Base-by-base conservation (phyloP, 164 flowering plant genomes). In the Cinnamomum chago region DNA sequence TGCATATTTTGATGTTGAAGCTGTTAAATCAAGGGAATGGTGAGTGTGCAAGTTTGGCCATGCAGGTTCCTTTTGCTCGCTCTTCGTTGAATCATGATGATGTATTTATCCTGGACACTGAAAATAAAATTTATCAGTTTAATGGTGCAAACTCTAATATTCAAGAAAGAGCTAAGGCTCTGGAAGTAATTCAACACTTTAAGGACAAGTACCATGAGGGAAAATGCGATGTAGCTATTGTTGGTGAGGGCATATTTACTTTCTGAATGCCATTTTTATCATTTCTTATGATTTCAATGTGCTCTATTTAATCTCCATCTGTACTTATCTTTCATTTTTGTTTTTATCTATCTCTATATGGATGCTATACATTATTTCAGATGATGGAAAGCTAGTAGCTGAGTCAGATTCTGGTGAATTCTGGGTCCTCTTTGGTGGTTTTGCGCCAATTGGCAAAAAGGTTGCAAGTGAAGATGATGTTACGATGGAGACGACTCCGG, bases 321-420 rank as follows among this genome's bases (percentile, higher is more conserved):
- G 50, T 50, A 25, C 52, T 55, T 52, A 47, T 50, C 62, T 68
- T 51, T 14, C 6, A 58, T 65, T 23, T 50, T 52, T 67, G 10
- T 17, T 71, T 55, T 52, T 68, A 14, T 51, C 25, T 58, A 5
- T 75, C 33, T 25, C 9, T 35, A 35, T 35, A 35, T 35, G 47
- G 25, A 51, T 81, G 74, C 18, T 50, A n/a, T 76, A 78, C 12
- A 20, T 25, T 66, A 18, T 70, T 27, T 70, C 75, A 95, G 99
- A 96, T 84, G 99, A 96, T 84, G 99, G 99, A 69, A 96, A 96
- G 76, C 83, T 96, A 70, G 89, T 80, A 62, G 87, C 98, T 50
- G 99, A 96, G 85, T 86, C 95, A 22, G 99, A 92, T 72, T 96
- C 99, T 3, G 99, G 99, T 80, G 97, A 89, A 80, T 96, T 96